Evolutionary conservation across 352 stramenopile genomes (phyloP).

Genomic region (Pythium insidiosum): DNA sequence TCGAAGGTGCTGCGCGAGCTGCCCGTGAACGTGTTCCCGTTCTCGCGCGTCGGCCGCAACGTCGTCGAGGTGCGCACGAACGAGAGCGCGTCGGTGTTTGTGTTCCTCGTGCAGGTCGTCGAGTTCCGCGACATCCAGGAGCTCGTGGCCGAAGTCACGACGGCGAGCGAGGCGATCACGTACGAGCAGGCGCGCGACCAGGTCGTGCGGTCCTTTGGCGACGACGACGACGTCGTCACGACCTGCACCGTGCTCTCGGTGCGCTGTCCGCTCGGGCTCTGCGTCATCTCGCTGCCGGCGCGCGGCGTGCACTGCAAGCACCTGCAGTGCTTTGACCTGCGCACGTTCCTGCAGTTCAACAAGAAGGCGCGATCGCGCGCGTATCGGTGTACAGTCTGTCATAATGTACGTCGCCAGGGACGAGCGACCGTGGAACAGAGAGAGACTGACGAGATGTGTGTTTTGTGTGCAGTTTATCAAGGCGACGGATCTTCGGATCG

Average conservation of each 20-base stretch:
- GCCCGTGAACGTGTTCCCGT: constrained; percentile 66
- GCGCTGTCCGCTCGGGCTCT: constrained; percentile 80
- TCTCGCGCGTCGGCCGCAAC: constrained; percentile 59
- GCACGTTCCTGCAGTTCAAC: constrained; percentile 90
- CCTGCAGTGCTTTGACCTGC: constrained; percentile 94
- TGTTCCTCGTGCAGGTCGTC: constrained; percentile 68
- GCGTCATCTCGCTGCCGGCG: constrained; percentile 86
- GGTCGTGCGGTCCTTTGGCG: constrained; percentile 76
- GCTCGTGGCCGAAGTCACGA: constrained; percentile 51
- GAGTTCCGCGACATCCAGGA: constrained; percentile 54
- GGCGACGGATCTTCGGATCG: constrained; percentile 79
- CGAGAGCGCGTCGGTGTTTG: constrained; percentile 57
- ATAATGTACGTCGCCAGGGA: constrained; percentile 65
- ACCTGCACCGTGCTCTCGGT: constrained; percentile 86
- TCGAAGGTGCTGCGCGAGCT: constrained; percentile 78
- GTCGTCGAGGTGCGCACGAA: constrained; percentile 60
- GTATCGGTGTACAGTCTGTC: constrained; percentile 88
- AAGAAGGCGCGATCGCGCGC: constrained; percentile 78
- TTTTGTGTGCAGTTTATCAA: constrained; percentile 70
- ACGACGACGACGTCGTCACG: constrained; percentile 76
- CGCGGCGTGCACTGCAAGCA: constrained; percentile 89
- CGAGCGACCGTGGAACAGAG: too few species aligned
- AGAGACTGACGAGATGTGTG: constrained; percentile 3
- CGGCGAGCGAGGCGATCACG: constrained; percentile 52
- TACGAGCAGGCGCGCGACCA: constrained; percentile 67